Evolutionary conservation across 345 rosid species (phyloP), one percentile per base, ranked within the genome.

Genomic region (Mercurialis annua): DNA sequence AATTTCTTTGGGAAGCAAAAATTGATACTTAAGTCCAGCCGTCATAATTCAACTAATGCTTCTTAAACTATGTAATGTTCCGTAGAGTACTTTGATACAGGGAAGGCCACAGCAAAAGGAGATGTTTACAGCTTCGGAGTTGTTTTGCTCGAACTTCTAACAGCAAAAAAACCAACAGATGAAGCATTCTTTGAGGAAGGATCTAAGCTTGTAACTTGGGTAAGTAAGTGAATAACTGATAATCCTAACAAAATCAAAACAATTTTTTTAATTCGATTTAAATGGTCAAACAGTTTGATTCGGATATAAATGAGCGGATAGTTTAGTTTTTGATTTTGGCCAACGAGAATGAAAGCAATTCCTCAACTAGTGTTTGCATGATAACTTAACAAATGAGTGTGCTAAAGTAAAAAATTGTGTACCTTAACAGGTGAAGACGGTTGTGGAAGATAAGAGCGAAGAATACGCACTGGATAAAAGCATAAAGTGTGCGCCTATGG

Each of bases 61-160:
- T 53, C 62, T 11, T 42, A 16, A 42, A 23, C 15, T 44, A 30
- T 17, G 51, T 61, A 5, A 18, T 46, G 21, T 48, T 71, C 66
- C 62, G 68, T 83, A 89, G 89, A 93, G 76, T 93, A 87, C 70
- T 93, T 87, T 6, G 95, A 90, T 71, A 86, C 92, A 0, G 87
- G 94, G 34, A 90, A 85, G 74, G 95, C 92, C 8, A 87, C 92
- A 2, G 77, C 69, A 53, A 93, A 90, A 79, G 96, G 87, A 23
- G 97, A 90, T 80, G 88, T 93, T 43, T 93, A 87, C 69, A 90
- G 97, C 76, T 90, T 82, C 6, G 92, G 99, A 10, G 96, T 90
- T 55, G 87, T 93, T 46, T 71, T 90, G 59, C 74, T 93, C 1
- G 97, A 94, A 81, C 86, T 89, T 66, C 70, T 90, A 64, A 86